A percentile compares a stretch with the other conserved stretches of the same genome.
These are phyloP conservation scores for Knoxia roxburghii DNA, from an alignment of 257 asterid species.

Conservation along the genomic window DNA sequence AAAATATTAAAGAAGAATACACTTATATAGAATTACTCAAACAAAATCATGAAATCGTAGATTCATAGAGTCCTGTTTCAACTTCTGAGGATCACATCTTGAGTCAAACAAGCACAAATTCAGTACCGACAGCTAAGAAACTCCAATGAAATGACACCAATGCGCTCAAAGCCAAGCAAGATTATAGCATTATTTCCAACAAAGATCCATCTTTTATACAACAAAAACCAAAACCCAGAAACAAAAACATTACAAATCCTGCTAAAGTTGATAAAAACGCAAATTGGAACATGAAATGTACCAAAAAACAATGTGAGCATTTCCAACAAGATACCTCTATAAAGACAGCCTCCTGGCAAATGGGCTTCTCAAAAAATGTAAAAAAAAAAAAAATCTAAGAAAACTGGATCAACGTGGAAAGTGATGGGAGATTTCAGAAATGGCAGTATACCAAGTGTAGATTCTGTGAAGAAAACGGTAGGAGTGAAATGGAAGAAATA, in stretches of 20 bases:
- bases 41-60: neutral
- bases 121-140: neutral
- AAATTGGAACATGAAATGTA: neutral
- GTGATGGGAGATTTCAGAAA: slow-evolving; percentile 11
- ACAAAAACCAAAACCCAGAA: slow-evolving; percentile 12
- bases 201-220: slow-evolving; percentile 14
- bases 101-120: slow-evolving; percentile 5
- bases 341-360: neutral
- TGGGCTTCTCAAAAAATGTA: slow-evolving; percentile 3
- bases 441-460: neutral
- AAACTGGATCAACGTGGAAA: slow-evolving; percentile 8
- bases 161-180: slow-evolving; percentile 7
- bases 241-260: slow-evolving; percentile 4
- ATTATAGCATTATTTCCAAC: neutral
- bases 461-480: neutral
- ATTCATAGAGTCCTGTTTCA: slow-evolving; percentile 3
- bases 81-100: slow-evolving; percentile 7
- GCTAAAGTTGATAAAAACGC: neutral
- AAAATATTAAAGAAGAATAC: neutral
- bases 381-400: slow-evolving; percentile 6
- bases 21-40: neutral
- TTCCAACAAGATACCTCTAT: slow-evolving; percentile 6
- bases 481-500: slow-evolving; percentile 23
- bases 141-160: slow-evolving; percentile 7
- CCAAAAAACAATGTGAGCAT: neutral